These are phyloP conservation scores for Nectriaceae sp. DNA, from an alignment of 2,329 filamentous ascomycete species.

Conservation along the genomic window DNA sequence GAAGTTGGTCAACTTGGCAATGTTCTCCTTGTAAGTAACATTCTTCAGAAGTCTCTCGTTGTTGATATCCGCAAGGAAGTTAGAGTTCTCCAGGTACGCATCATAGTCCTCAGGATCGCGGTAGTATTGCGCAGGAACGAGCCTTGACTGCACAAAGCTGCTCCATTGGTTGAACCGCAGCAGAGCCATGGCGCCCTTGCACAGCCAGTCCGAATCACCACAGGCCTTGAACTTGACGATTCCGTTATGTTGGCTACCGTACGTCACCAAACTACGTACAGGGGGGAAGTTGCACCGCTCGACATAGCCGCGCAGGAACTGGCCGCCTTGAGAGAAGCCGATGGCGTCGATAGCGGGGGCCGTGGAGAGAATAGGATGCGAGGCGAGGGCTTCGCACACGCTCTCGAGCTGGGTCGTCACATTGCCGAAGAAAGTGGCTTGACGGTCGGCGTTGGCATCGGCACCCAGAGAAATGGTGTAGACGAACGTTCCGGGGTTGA, in stretches of 20 bases:
- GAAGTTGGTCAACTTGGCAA: constrained; percentile 72
- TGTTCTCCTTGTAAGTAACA: constrained; percentile 67
- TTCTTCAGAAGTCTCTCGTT: constrained; percentile 84
- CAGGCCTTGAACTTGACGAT: constrained; percentile 83
- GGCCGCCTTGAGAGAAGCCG: constrained; percentile 93
- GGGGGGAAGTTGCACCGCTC: constrained; percentile 81
- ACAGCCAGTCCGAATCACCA: constrained; percentile 72
- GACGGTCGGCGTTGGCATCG: constrained; percentile 69
- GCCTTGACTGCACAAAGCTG: constrained; percentile 70
- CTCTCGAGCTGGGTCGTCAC: constrained; percentile 73
- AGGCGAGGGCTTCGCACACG: constrained; percentile 77
- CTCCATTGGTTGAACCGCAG: constrained; percentile 82
- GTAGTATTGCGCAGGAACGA: constrained; percentile 96
- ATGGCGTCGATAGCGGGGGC: constrained; percentile 86
- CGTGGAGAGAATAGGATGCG: constrained; percentile 77
- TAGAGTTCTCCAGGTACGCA: constrained; percentile 76
- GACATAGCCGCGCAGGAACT: constrained; percentile 90
- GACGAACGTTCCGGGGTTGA: constrained; percentile 81
- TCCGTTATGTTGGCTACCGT: constrained; percentile 90
- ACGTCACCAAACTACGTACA: constrained; percentile 80
- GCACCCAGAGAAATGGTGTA: constrained; percentile 75
- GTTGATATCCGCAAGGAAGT: constrained; percentile 94
- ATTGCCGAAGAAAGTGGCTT: constrained; percentile 89
- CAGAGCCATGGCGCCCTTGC: constrained; percentile 76
- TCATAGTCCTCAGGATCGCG: constrained; percentile 65